Evolutionary conservation across 202 grass and related monocot genomes (phyloP), one percentile per base, ranked within the genome.

Genomic region (Digitaria exilis): DNA sequence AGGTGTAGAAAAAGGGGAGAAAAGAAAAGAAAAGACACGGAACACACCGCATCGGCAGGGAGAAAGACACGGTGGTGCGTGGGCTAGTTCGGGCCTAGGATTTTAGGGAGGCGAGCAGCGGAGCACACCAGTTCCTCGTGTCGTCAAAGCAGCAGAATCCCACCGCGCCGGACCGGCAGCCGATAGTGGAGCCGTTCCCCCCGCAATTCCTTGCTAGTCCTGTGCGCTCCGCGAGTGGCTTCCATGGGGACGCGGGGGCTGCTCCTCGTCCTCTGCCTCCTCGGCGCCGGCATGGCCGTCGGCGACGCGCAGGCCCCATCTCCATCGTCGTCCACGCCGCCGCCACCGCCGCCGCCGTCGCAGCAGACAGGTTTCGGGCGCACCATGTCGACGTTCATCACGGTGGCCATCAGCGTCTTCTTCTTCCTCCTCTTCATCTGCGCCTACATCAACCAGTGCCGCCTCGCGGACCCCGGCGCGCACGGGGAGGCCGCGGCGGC

Each of bases 381-480:
- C 39, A 50, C 84, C 70, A 87, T 87, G 84, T 84, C 84, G 28
- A 90, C 84, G 14, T 65, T 87, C 46, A 71, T 90, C 75, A 84
- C 84, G 55, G 88, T 90, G 35, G 21, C 84, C 52, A 83, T 90
- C 75, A 76, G 80, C 84, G 75, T 87, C 16, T 90, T 90, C 84
- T 90, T 90, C 69, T 87, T 90, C 75, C 34, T 90, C 69, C 80
- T 90, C 42, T 87, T 90, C 84, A 25, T 90, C 80, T 90, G 88
- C 80, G 88, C 80, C 9, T 90, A 90, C 84, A 83, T 90, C 84
- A 90, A 90, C 69, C 84, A 90, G 75, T 90, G 88, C 80, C 75
- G 84, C 80, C 84, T 90, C 69, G 80, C 80, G 12, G 84, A 84
- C 16, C 54, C 28, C 34, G 62, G 61, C 45, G 70, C 70, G 8